Conservation (phyloP, 2,329 filamentous ascomycete genomes). For the Thielaviopsis ethacetica region DNA sequence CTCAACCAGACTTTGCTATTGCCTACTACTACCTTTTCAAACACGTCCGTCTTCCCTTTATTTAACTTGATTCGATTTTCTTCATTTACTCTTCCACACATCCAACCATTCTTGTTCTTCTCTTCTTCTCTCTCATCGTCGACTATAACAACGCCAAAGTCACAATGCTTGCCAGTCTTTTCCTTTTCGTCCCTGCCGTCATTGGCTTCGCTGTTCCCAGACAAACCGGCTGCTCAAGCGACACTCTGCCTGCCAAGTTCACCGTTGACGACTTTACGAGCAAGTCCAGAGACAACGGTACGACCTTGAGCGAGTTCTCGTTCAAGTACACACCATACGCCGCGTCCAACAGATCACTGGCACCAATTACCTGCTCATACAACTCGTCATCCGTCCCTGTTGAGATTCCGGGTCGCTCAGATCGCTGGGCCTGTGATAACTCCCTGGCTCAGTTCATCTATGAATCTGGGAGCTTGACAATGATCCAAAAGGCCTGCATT, state of each 20-base stretch:
- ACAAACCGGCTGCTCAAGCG: slow-evolving; percentile 14
- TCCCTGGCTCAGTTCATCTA: slow-evolving; percentile 27
- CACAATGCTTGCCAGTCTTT: slow-evolving; percentile 11
- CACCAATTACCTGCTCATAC: slow-evolving; percentile 26
- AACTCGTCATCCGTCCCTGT: slow-evolving; percentile 26
- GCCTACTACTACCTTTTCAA: not conserved
- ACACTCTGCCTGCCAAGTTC: slow-evolving; percentile 24
- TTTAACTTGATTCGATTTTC: not conserved
- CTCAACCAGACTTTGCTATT: not conserved
- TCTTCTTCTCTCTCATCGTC: not conserved
- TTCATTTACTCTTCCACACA: not conserved
- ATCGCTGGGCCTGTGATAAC: slow-evolving; percentile 29
- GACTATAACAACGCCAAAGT: not conserved
- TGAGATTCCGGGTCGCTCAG: slow-evolving; percentile 17
- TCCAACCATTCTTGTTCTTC: not conserved
- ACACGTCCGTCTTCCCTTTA: not conserved
- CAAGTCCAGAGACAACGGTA: slow-evolving; percentile 20
- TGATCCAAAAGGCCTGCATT: slow-evolving; percentile 29
- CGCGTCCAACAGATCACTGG: slow-evolving; percentile 18
- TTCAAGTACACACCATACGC: slow-evolving; percentile 21
- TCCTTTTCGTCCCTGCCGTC: slow-evolving; percentile 11
- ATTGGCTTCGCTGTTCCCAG: slow-evolving; percentile 5
- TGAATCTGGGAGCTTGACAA: slow-evolving; percentile 20
- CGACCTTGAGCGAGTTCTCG: slow-evolving; percentile 22
- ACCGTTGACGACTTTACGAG: slow-evolving; percentile 23